These are phyloP conservation scores for Thecaphora thlaspeos DNA, from an alignment of 1,284 basidiomycete species.

Conservation along the genomic window DNA sequence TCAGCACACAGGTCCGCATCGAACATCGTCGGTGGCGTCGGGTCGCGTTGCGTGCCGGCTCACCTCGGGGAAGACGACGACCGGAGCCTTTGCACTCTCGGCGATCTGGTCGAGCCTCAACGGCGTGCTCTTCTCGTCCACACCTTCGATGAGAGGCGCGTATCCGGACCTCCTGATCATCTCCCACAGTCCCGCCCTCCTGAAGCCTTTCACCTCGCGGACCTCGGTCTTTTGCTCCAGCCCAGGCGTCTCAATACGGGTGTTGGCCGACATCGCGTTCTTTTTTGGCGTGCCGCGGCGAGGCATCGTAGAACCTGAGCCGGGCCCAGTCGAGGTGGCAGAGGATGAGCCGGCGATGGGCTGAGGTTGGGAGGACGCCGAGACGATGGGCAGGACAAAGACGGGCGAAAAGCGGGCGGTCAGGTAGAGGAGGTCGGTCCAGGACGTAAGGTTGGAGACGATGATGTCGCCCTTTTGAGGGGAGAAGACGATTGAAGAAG, in stretches of 20 bases:
- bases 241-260: conserved; percentile 13
- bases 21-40: no score
- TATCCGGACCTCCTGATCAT: background rate
- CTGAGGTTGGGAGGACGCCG: background rate
- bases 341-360: background rate
- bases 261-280: conserved; percentile 33
- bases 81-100: conserved; percentile 9
- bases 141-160: background rate
- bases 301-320: background rate
- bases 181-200: background rate
- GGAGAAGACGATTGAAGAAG: background rate
- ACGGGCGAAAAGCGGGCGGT: conserved; percentile 27
- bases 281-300: conserved; percentile 14
- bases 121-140: background rate
- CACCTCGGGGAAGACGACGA: conserved; percentile 49
- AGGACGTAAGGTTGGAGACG: conserved; percentile 47
- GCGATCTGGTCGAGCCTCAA: background rate
- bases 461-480: conserved; percentile 39
- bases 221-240: conserved; percentile 3
- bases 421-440: conserved; percentile 50
- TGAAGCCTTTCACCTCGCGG: background rate
- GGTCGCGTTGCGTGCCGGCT: no score
- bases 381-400: conserved; percentile 16
- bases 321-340: background rate
- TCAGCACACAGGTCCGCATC: no score